A percentile compares a stretch with the other conserved stretches of the same genome.
Evolutionary conservation across 441 rosid species (phyloP).

Genomic region (Mallotus repandus): DNA sequence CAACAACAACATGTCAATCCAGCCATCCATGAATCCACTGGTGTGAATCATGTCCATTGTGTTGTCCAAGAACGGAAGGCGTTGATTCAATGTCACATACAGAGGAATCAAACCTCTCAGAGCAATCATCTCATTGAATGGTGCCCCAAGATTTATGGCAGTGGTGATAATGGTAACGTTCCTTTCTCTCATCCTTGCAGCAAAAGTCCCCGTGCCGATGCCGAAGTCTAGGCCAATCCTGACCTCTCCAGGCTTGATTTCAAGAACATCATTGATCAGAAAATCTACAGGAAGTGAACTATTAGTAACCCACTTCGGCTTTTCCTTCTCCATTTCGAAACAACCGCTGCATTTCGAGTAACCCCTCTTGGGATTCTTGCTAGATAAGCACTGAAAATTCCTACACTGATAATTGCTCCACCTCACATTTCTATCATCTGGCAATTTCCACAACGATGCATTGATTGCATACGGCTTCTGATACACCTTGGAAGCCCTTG

Average conservation of each 20-base stretch:
- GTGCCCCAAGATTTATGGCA: conserved; percentile 79
- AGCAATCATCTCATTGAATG: conserved; percentile 80
- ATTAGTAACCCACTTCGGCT: conserved; percentile 60
- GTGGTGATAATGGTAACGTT: conserved; percentile 76
- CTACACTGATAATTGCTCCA: conserved; percentile 82
- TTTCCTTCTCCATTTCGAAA: conserved; percentile 91
- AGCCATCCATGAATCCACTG: conserved; percentile 69
- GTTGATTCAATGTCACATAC: conserved; percentile 69
- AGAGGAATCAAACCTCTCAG: conserved; percentile 75
- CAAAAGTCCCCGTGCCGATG: conserved; percentile 80
- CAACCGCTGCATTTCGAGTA: conserved; percentile 72
- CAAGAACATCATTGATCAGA: conserved; percentile 53
- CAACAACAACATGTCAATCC: conserved; percentile 70
- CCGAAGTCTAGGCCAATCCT: conserved; percentile 72
- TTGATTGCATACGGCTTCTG: conserved; percentile 73
- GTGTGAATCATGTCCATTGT: conserved; percentile 89
- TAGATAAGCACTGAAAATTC: conserved; percentile 60
- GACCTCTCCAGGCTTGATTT: conserved; percentile 58
- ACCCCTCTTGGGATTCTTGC: conserved; percentile 68
- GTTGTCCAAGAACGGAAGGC: conserved; percentile 84
- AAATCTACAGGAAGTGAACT: conserved; percentile 50
- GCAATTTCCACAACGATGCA: conserved; percentile 78
- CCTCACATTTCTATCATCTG: conserved; percentile 76
- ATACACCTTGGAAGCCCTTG: conserved; percentile 79
- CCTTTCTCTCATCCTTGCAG: conserved; percentile 79